Evolutionary conservation across 768 basidiomycete species (phyloP), one percentile per base, ranked within the genome.

Genomic region (Amanita inopinata): DNA sequence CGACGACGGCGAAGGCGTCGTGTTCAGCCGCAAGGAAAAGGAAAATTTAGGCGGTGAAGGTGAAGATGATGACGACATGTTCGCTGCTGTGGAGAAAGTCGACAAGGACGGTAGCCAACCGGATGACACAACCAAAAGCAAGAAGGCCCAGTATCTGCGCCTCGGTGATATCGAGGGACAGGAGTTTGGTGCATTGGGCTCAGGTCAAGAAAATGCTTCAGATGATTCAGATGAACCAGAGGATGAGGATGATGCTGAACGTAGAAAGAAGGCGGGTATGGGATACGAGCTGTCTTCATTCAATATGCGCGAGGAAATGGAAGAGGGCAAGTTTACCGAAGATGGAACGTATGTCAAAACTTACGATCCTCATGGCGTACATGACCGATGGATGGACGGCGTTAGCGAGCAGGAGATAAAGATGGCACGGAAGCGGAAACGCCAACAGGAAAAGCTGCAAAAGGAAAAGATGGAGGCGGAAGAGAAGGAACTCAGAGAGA

Each of bases 221-320:
- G 66, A 65, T 1, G 71, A 69, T 0, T 27, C 17, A 3, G 71
- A 67, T 30, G 67, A 74, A 33, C 71, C 74, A 0, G 76, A 78
- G 50, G 80, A 91, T 55, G 84, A 92, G 54, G 84, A 91, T 56
- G 84, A 85, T 39, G 78, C 71, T n/a, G 73, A 74, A 53, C 74
- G 80, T 52, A 64, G 72, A 56, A 79, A 74, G 65, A 89, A 87
- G 60, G 78, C 70, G 28, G 84, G 83, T 9, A 97, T 99, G 94
- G 96, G 94, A 2, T 94, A 66, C 62, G 85, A 93, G 56, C 52
- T 99, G 7, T 92, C 87, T 3, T 86, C 89, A 19, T 99, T 99
- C 78, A 94, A 99, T 61, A 98, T 99, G 94, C 83, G 92, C 49
- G 84, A 89, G 53, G 96, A 99, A 71, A 93, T 98, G 84, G 83